Evolutionary conservation across 257 asterid species (phyloP), one percentile per base, ranked within the genome.

Genomic region (Echites panduratus): DNA sequence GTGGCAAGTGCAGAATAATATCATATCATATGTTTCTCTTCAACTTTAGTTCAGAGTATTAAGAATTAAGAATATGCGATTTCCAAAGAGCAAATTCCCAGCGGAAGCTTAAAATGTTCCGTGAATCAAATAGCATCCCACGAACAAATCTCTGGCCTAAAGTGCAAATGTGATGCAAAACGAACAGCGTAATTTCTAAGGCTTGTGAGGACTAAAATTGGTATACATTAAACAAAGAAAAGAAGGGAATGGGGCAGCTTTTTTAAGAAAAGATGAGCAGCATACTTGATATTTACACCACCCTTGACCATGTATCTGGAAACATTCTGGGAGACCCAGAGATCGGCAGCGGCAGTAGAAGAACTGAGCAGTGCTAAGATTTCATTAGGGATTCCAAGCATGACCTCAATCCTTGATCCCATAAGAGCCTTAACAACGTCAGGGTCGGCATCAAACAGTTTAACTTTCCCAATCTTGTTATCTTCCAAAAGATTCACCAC

Each of bases 301-400:
- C 88, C 90, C 83, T 86, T 88, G 72, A 78, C 86, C 89, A 89
- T 75, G 74, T 87, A 93, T 79, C 83, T 85, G 71, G 96, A 84
- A 12, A 91, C 91, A 87, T 93, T 93, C 76, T 85, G 98, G 32
- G 92, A 74, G 61, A 93, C 94, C 96, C 96, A 93, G 38, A 72
- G 82, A 85, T 89, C 96, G 43, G 87, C 73, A 76, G 93, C 90
- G 53, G 91, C 53, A 66, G 84, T 0, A 50, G 97, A 91, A 0
- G 87, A 66, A 67, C 93, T 82, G 20, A 93, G 75, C 19, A 78
- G 56, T 3, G 82, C 71, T 80, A 93, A 81, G 91, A 93, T 82
- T 3, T 93, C 98, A 72, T 91, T 93, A 43, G 95, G 97, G 78
- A 93, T 91, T 40, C 96, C 98, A 70, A 91, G 87, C 96, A 89